These are phyloP conservation scores for Piromyces sp. DNA, from an alignment of 192 early-diverging fungal species.

Conservation along the genomic window DNA sequence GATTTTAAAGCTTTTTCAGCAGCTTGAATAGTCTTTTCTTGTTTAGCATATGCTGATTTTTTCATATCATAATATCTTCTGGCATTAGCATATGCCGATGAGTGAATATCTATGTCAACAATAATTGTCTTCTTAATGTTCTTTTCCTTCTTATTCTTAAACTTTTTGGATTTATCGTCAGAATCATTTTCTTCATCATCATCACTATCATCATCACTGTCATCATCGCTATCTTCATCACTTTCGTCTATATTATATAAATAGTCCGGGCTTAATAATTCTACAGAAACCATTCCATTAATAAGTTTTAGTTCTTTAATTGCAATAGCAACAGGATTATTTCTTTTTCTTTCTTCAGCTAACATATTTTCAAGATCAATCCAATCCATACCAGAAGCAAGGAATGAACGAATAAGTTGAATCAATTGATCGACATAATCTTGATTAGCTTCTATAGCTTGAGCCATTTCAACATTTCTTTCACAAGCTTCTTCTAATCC, in stretches of 20 bases:
- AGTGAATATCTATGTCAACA: constrained; percentile 79
- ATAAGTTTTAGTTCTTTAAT: constrained; percentile 61
- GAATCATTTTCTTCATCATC: constrained; percentile 36
- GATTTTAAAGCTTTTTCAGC: constrained; percentile 73
- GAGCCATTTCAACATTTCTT: constrained; percentile 53
- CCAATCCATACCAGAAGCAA: constrained; percentile 86
- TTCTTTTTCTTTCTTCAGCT: constrained; percentile 53
- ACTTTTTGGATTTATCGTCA: constrained; percentile 11
- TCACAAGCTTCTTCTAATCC: constrained; percentile 57
- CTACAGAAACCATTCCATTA: constrained; percentile 58
- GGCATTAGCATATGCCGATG: constrained; percentile 78
- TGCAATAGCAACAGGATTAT: constrained; percentile 63
- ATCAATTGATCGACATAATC: constrained; percentile 76
- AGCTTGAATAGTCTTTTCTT: constrained; percentile 73
- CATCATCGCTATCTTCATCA: constrained; percentile 3
- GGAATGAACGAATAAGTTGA: constrained; percentile 65
- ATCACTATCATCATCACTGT: constrained; percentile 13
- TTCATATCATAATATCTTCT: constrained; percentile 72
- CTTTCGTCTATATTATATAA: constrained; percentile 3
- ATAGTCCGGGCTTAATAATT: constrained; percentile 20
- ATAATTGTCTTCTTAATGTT: constrained; percentile 9
- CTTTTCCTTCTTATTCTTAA: constrained; percentile 14
- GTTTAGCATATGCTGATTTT: constrained; percentile 68
- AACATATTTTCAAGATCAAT: constrained; percentile 77
- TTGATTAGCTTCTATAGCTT: constrained; percentile 68